Conservation (phyloP, 1,284 basidiomycete genomes). For the Leccinum fallax region DNA sequence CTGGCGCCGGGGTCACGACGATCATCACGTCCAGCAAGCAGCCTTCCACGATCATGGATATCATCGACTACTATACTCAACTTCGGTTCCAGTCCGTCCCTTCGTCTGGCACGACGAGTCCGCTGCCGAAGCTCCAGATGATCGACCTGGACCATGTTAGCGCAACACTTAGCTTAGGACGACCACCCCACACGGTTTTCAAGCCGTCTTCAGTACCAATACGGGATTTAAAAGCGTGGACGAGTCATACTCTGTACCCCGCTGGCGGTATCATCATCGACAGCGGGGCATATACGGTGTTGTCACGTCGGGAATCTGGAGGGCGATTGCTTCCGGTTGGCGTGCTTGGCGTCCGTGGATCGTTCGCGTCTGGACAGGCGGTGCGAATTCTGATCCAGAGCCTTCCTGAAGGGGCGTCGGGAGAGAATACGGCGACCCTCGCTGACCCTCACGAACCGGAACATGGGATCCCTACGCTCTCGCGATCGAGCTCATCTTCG, state of each 20-base stretch:
- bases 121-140: conserved; percentile 32
- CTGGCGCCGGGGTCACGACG: conserved; percentile 94
- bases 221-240: conserved; percentile 94
- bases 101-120: conserved; percentile 44
- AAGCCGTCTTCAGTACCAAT: conserved; percentile 74
- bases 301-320: conserved; percentile 84
- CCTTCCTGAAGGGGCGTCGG: conserved; percentile 28
- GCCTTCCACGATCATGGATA: conserved; percentile 77
- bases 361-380: conserved; percentile 93
- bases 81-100: conserved; percentile 40
- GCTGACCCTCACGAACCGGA: conserved; percentile 31
- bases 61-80: conserved; percentile 75
- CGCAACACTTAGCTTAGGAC: conserved; percentile 21
- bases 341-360: conserved; percentile 84
- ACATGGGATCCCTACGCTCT: conserved; percentile 39
- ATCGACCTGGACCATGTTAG: conserved; percentile 32
- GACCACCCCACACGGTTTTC: conserved; percentile 90
- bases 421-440: conserved; percentile 19
- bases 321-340: conserved; percentile 91
- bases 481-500: conserved; percentile 41
- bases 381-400: conserved; percentile 79
- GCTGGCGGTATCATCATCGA: conserved; percentile 90
- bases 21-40: conserved; percentile 86
- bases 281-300: conserved; percentile 84
- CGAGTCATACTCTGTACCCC: conserved; percentile 88